Evolutionary conservation across 116 monocot species (phyloP).

Genomic region (Posidonia oceanica): DNA sequence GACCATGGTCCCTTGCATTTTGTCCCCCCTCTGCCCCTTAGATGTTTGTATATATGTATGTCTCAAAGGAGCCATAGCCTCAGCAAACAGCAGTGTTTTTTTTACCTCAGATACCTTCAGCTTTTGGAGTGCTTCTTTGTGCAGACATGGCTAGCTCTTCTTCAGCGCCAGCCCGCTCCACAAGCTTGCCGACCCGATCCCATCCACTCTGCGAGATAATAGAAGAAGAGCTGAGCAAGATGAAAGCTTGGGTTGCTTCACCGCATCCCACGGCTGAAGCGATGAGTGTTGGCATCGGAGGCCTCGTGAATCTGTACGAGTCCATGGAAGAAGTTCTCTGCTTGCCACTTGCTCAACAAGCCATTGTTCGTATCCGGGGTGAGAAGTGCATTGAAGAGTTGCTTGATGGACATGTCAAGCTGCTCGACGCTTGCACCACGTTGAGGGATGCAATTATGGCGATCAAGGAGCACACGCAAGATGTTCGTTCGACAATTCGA

Average conservation of each 20-base stretch:
- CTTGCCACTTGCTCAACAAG: conserved; percentile 19
- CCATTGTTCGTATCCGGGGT: conserved; percentile 7
- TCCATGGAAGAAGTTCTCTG: conserved; percentile 25
- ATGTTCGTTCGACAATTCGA: conserved; percentile 17
- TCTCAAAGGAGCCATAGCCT: background rate
- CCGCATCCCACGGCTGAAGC: background rate
- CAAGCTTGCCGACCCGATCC: conserved; percentile 10
- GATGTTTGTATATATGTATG: background rate
- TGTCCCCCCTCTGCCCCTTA: conserved; percentile 4
- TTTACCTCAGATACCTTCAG: background rate
- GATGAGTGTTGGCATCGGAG: conserved; percentile 11
- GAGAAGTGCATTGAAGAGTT: conserved; percentile 20
- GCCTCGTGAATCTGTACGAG: conserved; percentile 19
- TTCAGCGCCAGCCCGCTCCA: background rate
- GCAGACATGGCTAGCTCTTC: conserved; percentile 1
- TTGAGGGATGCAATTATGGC: conserved; percentile 13
- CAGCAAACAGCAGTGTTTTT: background rate
- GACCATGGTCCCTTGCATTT: background rate
- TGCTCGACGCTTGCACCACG: conserved; percentile 23
- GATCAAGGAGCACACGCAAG: conserved; percentile 15
- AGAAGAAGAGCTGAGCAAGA: background rate
- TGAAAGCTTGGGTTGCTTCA: background rate
- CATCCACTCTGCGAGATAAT: background rate
- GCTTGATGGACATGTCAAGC: conserved; percentile 24
- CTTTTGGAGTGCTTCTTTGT: background rate